Percentiles rank a stretch among this genome's conserved stretches.
These are phyloP conservation scores for Ustilago trichophora DNA, from an alignment of 1,284 basidiomycete genomes.

Conservation along the genomic window DNA sequence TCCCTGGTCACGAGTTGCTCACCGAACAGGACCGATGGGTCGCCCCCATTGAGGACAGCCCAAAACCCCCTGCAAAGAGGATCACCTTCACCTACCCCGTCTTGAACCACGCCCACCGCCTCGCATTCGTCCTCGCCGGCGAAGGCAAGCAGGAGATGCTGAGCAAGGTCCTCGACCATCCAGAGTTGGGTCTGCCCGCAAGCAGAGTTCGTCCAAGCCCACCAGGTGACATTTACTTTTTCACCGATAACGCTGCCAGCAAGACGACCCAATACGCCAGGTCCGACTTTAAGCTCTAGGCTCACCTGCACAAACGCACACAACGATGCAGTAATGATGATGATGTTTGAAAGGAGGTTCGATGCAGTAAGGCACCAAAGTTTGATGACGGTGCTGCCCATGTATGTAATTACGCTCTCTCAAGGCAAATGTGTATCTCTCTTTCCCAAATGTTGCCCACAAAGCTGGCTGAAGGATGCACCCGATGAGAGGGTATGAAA, in stretches of 20 bases:
- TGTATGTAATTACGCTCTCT: too few species aligned
- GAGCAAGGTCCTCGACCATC: conserved; percentile 78
- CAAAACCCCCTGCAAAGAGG: conserved; percentile 88
- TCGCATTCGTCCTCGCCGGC: conserved; percentile 88
- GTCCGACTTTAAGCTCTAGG: conserved; percentile 57
- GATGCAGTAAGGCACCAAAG: too few species aligned
- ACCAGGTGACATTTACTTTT: conserved; percentile 72
- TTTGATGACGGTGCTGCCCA: too few species aligned
- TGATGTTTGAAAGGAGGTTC: too few species aligned
- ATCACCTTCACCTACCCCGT: conserved; percentile 71
- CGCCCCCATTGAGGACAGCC: conserved; percentile 88
- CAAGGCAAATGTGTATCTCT: too few species aligned
- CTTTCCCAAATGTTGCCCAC: too few species aligned
- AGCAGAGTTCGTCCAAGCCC: conserved; percentile 80
- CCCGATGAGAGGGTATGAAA: not conserved
- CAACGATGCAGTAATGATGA: too few species aligned
- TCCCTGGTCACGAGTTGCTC: conserved; percentile 88
- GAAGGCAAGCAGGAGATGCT: conserved; percentile 84
- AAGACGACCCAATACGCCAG: conserved; percentile 51
- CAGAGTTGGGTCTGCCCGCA: conserved; percentile 82
- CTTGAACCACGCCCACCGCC: conserved; percentile 72
- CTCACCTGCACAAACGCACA: too few species aligned
- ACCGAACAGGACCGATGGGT: conserved; percentile 90
- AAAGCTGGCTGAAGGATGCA: too few species aligned
- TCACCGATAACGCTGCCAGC: conserved; percentile 60